Evolutionary conservation across 2,329 filamentous ascomycete genomes (phyloP).

Genomic region (Hypoxylon sp.): DNA sequence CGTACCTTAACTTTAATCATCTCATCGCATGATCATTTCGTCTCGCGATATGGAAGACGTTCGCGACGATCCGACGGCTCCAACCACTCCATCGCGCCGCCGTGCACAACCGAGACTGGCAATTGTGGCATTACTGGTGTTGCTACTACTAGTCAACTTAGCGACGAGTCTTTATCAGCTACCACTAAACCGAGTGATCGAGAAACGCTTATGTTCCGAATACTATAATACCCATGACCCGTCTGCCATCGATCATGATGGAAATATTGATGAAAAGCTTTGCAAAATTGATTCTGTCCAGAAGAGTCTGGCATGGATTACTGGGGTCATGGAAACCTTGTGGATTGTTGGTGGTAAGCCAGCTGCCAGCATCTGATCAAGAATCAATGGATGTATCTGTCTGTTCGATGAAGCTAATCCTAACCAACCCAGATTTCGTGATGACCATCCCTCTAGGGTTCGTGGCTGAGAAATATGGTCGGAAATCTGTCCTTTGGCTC

Average conservation of each 20-base stretch:
- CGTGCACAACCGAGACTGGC: conserved; percentile 10
- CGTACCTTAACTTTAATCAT: no score
- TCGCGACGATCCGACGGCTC: neutral
- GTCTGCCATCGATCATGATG: conserved; percentile 45
- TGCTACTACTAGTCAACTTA: conserved; percentile 58
- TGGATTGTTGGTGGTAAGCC: conserved; percentile 58
- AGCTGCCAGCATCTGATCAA: no score
- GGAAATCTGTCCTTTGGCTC: conserved; percentile 51
- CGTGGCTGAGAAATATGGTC: conserved; percentile 54
- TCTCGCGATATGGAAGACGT: conserved; percentile 17
- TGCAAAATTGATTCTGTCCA: conserved; percentile 65
- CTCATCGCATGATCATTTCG: no score
- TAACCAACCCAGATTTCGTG: conserved; percentile 52
- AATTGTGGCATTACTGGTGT: conserved; percentile 47
- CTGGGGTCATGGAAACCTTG: conserved; percentile 58
- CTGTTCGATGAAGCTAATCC: conserved; percentile 13
- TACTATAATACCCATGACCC: conserved; percentile 57
- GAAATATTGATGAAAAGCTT: conserved; percentile 57
- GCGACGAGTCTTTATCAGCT: conserved; percentile 58
- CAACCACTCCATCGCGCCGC: conserved; percentile 3
- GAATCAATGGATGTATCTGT: no score
- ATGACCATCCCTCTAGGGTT: conserved; percentile 60
- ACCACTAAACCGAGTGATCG: conserved; percentile 57
- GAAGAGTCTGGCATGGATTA: conserved; percentile 59
- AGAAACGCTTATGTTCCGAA: conserved; percentile 58